Percentiles rank a stretch among this genome's conserved stretches.
These are phyloP conservation scores for Jacaranda copaia DNA, from an alignment of 257 asterid species.

Conservation along the genomic window DNA sequence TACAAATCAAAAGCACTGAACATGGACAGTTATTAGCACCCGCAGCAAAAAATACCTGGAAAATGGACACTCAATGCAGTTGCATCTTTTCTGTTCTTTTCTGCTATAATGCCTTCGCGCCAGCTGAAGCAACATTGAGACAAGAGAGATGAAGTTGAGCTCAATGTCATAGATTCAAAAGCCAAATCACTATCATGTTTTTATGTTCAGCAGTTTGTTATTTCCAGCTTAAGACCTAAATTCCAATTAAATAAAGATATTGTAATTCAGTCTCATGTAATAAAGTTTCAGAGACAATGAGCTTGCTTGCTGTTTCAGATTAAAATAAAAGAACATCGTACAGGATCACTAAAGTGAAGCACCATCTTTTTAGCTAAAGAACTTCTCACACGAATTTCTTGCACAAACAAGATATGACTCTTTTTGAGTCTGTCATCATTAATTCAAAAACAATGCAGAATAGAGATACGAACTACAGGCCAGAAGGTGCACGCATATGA, in stretches of 20 bases:
- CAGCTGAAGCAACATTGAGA: constrained; percentile 65
- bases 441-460: constrained; percentile 9
- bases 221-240: not conserved
- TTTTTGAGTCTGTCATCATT: not conserved
- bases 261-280: constrained; percentile 12
- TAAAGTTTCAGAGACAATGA: not conserved
- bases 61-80: constrained; percentile 66
- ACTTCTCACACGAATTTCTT: not conserved
- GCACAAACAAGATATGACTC: not conserved
- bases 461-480: not conserved
- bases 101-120: constrained; percentile 89
- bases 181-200: not conserved
- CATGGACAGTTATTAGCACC: not conserved
- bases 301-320: not conserved
- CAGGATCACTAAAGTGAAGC: not conserved
- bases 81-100: constrained; percentile 72
- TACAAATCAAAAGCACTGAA: constrained; percentile 33
- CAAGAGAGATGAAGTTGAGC: constrained; percentile 26
- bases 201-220: constrained; percentile 23
- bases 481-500: not conserved
- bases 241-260: constrained; percentile 16
- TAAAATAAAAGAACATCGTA: constrained; percentile 2
- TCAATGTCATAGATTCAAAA: not conserved
- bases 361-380: not conserved
- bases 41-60: constrained; percentile 67